A percentile compares a stretch with the other conserved stretches of the same genome.
These are phyloP conservation scores for Vaccinium macrocarpon DNA, from an alignment of 148 eudicot species.

Conservation along the genomic window DNA sequence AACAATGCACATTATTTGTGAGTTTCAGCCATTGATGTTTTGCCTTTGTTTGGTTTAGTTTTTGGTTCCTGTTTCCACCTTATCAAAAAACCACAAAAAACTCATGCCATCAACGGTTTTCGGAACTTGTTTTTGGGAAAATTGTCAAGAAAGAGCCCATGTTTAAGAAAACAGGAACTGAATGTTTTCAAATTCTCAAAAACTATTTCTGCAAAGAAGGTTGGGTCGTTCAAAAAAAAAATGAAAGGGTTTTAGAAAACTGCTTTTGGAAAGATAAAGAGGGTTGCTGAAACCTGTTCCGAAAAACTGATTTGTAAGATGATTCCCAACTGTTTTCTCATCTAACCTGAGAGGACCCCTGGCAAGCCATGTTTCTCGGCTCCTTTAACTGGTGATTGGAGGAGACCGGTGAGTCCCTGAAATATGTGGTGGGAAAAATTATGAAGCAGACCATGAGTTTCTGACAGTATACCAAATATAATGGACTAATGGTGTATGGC, in stretches of 20 bases:
- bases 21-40: background rate
- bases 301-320: background rate
- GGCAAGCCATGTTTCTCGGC: slow-evolving; percentile 95
- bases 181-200: background rate
- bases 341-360: slow-evolving; percentile 82
- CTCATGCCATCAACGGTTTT: background rate
- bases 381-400: slow-evolving; percentile 92
- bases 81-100: background rate
- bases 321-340: background rate
- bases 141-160: background rate
- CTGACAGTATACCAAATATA: background rate
- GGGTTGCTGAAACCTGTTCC: background rate
- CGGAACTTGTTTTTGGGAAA: background rate
- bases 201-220: background rate
- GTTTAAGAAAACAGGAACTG: background rate
- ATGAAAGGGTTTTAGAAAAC: background rate
- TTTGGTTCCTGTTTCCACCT: background rate
- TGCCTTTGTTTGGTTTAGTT: background rate
- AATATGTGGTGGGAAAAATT: slow-evolving; percentile 11
- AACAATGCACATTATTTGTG: background rate
- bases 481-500: background rate
- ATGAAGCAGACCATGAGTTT: background rate
- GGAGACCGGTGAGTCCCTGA: slow-evolving; percentile 94
- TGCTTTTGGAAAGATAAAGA: background rate
- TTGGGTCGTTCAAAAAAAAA: too few species aligned